Percentiles rank a stretch among this genome's conserved stretches.
Evolutionary conservation across 352 stramenopile genomes (phyloP).

Genomic region (Pythium utonaiense): DNA sequence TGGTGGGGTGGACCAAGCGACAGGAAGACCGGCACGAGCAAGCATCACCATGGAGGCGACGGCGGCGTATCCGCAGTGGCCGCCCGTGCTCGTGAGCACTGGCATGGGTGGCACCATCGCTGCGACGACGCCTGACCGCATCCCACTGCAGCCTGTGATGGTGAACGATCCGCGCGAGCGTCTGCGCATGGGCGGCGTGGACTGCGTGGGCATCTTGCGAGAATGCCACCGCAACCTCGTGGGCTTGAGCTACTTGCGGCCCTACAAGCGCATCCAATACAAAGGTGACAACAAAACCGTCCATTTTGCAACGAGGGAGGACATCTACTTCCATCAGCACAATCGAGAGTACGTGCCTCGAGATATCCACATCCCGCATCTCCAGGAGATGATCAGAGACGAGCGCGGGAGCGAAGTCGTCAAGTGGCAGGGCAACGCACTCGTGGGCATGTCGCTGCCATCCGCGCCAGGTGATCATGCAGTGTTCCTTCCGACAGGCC

Average conservation of each 20-base stretch:
- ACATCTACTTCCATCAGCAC: constrained; percentile 25
- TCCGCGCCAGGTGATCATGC: constrained; percentile 33
- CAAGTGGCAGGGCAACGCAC: constrained; percentile 65
- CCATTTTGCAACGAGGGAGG: background rate
- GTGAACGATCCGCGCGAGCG: constrained; percentile 52
- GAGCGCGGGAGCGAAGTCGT: constrained; percentile 27
- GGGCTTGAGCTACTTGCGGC: constrained; percentile 51
- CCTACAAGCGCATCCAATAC: constrained; percentile 40
- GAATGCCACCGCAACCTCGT: constrained; percentile 51
- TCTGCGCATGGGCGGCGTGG: constrained; percentile 34
- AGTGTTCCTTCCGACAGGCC: constrained; percentile 63
- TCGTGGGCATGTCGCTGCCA: constrained; percentile 34
- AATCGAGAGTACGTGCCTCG: constrained; percentile 48
- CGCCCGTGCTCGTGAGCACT: constrained; percentile 41
- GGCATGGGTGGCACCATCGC: constrained; percentile 53
- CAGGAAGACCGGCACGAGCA: background rate
- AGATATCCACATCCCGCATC: constrained; percentile 19
- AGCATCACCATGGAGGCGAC: constrained; percentile 79
- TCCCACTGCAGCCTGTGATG: constrained; percentile 43
- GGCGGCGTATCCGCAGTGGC: constrained; percentile 47
- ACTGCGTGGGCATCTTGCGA: constrained; percentile 43
- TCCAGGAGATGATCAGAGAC: constrained; percentile 19
- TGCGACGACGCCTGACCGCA: constrained; percentile 35
- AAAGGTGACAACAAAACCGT: background rate
- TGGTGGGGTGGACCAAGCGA: constrained; percentile 6